phyloP scores from a whole-genome alignment of 352 stramenopile species.

The Globisporangium nagaii region DNA sequence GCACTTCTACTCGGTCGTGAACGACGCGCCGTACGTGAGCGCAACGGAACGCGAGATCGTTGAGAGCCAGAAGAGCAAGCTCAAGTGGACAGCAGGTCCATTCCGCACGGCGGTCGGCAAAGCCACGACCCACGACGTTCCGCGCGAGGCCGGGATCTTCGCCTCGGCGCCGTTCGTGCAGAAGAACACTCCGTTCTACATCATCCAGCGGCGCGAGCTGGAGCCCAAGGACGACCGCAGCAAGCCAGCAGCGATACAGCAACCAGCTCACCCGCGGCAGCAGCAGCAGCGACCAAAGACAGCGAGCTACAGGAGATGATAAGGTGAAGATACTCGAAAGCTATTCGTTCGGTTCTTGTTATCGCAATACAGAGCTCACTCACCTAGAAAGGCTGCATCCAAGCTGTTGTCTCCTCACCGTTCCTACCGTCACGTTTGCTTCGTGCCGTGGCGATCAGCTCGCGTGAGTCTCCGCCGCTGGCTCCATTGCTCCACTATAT shows the following conservation, averaged over 20 bases:
- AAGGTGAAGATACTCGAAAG: too few species aligned
- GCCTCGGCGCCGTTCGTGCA: constrained; percentile 41
- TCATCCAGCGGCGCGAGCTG: constrained; percentile 52
- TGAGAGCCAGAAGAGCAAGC: constrained; percentile 53
- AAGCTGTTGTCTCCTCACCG: neutral
- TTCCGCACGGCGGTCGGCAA: constrained; percentile 67
- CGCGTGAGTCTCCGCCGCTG: too few species aligned
- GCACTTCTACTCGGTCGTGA: constrained; percentile 75
- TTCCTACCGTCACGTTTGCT: neutral
- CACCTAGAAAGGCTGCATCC: neutral
- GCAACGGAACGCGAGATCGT: constrained; percentile 40
- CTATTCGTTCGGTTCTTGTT: too few species aligned
- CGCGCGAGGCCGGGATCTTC: constrained; percentile 50
- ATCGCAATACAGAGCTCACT: neutral
- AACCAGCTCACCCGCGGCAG: neutral
- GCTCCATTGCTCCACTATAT: too few species aligned
- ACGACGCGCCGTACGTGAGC: constrained; percentile 70
- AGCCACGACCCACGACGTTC: constrained; percentile 40
- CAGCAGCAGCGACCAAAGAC: constrained; percentile 5
- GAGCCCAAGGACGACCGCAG: constrained; percentile 8
- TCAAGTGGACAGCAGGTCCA: constrained; percentile 65
- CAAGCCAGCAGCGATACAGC: neutral
- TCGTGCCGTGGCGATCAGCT: too few species aligned
- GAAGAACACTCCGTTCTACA: constrained; percentile 45
- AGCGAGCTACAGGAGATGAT: constrained; percentile 2